Evolutionary conservation across 31 red algal genomes (phyloP), one percentile per base, ranked within the genome.

Genomic region (Asparagopsis taxiformis): DNA sequence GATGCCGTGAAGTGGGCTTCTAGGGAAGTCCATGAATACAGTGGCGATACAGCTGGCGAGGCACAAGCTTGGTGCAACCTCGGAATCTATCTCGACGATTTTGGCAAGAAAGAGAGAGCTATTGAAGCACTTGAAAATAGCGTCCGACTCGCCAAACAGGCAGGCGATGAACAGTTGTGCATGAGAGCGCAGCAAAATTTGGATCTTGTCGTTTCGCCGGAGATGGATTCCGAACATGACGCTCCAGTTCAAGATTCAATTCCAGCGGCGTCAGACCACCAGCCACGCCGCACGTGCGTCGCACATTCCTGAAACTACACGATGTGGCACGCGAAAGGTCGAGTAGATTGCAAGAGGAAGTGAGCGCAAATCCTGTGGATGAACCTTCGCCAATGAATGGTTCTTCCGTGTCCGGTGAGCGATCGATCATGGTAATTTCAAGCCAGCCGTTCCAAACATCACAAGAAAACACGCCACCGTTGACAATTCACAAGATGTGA

Each of bases 51-150:
- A 25, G 68, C 80, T 17, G 80, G 80, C 20, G 69, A 85, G 59
- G 80, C 80, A 13, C 80, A 85, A 48, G 80, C 80, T 29, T 85
- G 69, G 68, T 85, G 80, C 59, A 85, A 85, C 53, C 68, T 85
- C 56, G 80, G 80, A 15, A 65, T 75, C 11, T 85, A 85, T 59
- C 48, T 85, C 23, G 80, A 85, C 51, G 80, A 85, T 57, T 74
- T 57, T 74, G 80, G 80, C 16, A 85, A 68, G 32, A 57, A 61
- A 22, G 68, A 85, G 22, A 75, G 70, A 36, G 80, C 80, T 3
- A 85, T 74, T 23, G 80, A 85, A 30, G 80, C 80, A 20, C 61
- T 85, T 13, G 32, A 36, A 28, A 64, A 74, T 48, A 85, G 80
- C 26, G 59, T 75, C 21, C 55, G 50, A 17, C 51, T 85, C 21